Base-by-base conservation (phyloP, 805 yeast species). In the Kazachstania kunashirensis region DNA sequence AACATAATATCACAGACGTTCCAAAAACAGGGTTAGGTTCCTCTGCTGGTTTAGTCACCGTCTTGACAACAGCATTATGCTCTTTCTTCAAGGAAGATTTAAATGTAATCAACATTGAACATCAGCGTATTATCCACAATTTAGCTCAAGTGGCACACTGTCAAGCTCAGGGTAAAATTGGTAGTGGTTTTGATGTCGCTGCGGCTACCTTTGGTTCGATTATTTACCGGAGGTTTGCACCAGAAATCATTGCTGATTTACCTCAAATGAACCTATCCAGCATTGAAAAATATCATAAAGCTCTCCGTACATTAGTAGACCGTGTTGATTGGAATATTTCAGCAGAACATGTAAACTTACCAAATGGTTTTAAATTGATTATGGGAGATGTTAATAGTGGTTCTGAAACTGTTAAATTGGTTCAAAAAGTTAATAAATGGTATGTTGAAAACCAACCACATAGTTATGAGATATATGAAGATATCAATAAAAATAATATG, bases 181-280 rank as follows among this genome's bases (percentile, higher is more conserved):
- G 98, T 0, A 85, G 96, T 3, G 98, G 98, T 0, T 92, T 92
- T 59, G 98, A 92, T 55, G 94, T 92, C 29, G 97, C 95, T 0
- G 79, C 96, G 18, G 98, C 98, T 0, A 79, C 84, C 0, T 89
- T 70, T 58, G 98, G 98, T 2, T 82, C 95, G 0, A 80, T 88
- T 31, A 68, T 77, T 5, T 92, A 92, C 58, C 68, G 73, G 30
- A 66, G 98, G 42, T 92, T 92, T 50, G 62, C 67, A 3, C 84
- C 94, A 0, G 56, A 47, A 6, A 41, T 74, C 24, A 71, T 75
- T 33, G 61, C 60, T 24, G 52, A 47, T 20, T 52, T 73, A 15
- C 65, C 61, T 12, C 38, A 36, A 10, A 10, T 43, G 29, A 34
- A 36, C 29, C 36, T 45, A 4, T 41, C 41, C 1, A n/a, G 5